These are phyloP conservation scores for Phytophthora pini DNA, from an alignment of 352 stramenopile genomes.

Conservation along the genomic window DNA sequence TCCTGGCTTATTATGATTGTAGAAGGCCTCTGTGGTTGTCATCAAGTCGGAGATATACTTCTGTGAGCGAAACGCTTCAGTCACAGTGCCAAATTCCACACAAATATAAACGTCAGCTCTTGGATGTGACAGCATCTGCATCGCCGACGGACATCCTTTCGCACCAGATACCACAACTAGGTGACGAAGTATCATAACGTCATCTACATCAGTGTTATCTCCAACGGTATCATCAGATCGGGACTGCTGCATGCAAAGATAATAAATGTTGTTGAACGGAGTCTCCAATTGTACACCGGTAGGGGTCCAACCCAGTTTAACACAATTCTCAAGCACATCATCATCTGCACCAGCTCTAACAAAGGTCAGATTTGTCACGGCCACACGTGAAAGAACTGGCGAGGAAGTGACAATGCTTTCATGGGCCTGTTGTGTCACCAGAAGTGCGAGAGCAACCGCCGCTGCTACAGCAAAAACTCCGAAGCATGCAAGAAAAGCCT, in stretches of 20 bases:
- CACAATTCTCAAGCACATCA: slow-evolving; percentile 27
- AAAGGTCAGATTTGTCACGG: slow-evolving; percentile 31
- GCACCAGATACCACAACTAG: slow-evolving; percentile 29
- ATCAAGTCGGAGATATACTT: slow-evolving; percentile 56
- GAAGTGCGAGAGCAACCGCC: slow-evolving; percentile 21
- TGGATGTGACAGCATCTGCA: slow-evolving; percentile 31
- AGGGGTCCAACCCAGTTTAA: slow-evolving; percentile 32
- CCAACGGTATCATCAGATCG: slow-evolving; percentile 14
- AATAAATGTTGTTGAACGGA: slow-evolving; percentile 35
- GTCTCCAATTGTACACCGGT: slow-evolving; percentile 43
- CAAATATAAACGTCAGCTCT: slow-evolving; percentile 39
- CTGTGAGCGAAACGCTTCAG: slow-evolving; percentile 17
- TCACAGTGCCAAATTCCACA: slow-evolving; percentile 23
- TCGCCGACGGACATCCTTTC: slow-evolving; percentile 25
- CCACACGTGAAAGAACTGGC: slow-evolving; percentile 10
- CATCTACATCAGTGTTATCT: slow-evolving; percentile 14
- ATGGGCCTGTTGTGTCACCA: slow-evolving; percentile 16
- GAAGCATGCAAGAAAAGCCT: slow-evolving; percentile 17
- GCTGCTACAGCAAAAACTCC: slow-evolving; percentile 18
- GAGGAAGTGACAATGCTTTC: not conserved
- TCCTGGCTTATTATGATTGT: slow-evolving; percentile 50
- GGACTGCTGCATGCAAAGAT: slow-evolving; percentile 40
- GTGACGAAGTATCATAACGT: slow-evolving; percentile 27
- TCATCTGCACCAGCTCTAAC: slow-evolving; percentile 22
- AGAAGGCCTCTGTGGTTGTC: slow-evolving; percentile 48